Conservation (phyloP, 2,329 filamentous ascomycete species). For the Neofusicoccum parvum region DNA sequence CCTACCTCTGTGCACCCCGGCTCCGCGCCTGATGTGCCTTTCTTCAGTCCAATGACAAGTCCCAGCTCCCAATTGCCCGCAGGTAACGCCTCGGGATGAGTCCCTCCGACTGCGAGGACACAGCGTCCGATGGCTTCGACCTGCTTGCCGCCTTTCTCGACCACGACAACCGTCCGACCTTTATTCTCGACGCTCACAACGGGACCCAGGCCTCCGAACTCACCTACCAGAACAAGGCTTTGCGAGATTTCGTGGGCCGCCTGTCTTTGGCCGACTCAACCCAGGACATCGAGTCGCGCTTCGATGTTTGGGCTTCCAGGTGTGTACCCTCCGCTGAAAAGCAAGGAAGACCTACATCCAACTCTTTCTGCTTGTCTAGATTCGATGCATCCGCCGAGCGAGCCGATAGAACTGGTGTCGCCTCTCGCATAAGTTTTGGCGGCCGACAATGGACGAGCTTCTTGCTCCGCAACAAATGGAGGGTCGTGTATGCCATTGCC, state of each 20-base stretch:
- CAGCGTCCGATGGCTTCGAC: neutral
- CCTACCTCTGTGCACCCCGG: neutral
- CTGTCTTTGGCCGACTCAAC: neutral
- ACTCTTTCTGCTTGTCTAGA: no score
- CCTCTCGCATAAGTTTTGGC: constrained; percentile 7
- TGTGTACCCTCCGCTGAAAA: no score
- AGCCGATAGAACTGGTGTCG: neutral
- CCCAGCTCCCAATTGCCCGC: neutral
- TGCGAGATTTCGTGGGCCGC: constrained; percentile 4
- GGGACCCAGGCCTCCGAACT: neutral
- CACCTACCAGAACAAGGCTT: constrained; percentile 7
- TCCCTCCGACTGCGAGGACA: neutral
- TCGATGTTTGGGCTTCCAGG: neutral
- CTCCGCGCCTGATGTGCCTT: neutral
- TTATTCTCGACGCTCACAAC: constrained; percentile 17
- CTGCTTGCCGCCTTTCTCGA: constrained; percentile 15
- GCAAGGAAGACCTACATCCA: no score
- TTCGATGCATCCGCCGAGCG: neutral
- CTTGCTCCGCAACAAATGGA: constrained; percentile 1
- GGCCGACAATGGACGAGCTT: constrained; percentile 6
- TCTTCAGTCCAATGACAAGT: neutral
- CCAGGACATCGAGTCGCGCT: neutral
- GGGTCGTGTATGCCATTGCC: neutral
- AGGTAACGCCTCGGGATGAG: neutral
- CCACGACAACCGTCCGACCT: constrained; percentile 12